phyloP scores from a whole-genome alignment of 306 rosid species.

The Acacia acuminata region DNA sequence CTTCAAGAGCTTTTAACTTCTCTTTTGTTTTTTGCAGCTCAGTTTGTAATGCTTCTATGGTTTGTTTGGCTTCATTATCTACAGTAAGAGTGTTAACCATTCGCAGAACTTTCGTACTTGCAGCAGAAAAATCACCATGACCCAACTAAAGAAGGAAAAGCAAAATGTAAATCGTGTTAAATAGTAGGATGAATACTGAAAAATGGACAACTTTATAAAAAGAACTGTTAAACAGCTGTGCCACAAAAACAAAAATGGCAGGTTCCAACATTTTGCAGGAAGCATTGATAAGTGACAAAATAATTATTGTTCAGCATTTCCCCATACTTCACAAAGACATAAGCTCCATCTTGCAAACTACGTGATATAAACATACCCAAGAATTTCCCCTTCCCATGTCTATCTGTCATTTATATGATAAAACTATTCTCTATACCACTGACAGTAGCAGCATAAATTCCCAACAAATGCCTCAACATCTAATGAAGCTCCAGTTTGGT shows the following conservation, averaged over 20 bases:
- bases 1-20: slow-evolving; percentile 92
- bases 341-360: not conserved
- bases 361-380: not conserved
- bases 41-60: slow-evolving; percentile 82
- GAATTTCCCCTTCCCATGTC: not conserved
- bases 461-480: slow-evolving; percentile 1
- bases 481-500: slow-evolving; percentile 26
- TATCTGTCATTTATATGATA: not conserved
- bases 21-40: slow-evolving; percentile 93
- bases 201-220: slow-evolving; percentile 20
- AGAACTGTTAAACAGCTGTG: slow-evolving; percentile 9
- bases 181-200: slow-evolving; percentile 30
- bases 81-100: slow-evolving; percentile 93
- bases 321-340: not conserved
- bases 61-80: slow-evolving; percentile 93
- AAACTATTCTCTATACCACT: not conserved
- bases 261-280: not conserved
- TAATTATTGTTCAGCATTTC: not conserved
- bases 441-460: not conserved
- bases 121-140: slow-evolving; percentile 81
- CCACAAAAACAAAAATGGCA: slow-evolving; percentile 3
- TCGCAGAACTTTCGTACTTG: slow-evolving; percentile 90
- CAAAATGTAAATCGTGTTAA: slow-evolving; percentile 11
- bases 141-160: slow-evolving; percentile 66
- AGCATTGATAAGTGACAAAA: not conserved